phyloP scores from a whole-genome alignment of 2,329 filamentous ascomycete species.

The Penicillium corylophilum region DNA sequence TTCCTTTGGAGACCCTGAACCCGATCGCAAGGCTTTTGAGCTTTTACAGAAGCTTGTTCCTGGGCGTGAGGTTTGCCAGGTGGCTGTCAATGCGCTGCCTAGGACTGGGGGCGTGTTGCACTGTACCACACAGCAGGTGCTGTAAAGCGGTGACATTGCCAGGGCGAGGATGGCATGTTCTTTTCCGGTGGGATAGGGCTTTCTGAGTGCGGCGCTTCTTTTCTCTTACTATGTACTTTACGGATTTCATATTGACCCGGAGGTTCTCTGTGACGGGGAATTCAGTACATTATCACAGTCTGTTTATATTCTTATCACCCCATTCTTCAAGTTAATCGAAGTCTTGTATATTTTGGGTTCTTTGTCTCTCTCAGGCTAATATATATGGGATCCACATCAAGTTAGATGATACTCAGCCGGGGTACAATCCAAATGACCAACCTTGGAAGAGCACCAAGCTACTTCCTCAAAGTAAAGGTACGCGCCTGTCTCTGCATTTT shows the following conservation, averaged over 20 bases:
- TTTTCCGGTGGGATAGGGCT: background rate
- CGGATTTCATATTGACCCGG: background rate
- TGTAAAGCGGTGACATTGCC: constrained; percentile 6
- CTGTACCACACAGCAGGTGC: constrained; percentile 33
- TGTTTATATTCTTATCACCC: background rate
- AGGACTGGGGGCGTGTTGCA: constrained; percentile 32
- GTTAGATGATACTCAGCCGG: too few relatives aligned
- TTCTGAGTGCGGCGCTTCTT: background rate
- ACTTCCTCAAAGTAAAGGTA: background rate
- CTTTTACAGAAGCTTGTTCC: constrained; percentile 25
- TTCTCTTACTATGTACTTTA: background rate
- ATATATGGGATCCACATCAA: too few relatives aligned
- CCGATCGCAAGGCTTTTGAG: constrained; percentile 25
- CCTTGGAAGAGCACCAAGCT: too few relatives aligned
- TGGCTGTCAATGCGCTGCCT: constrained; percentile 29
- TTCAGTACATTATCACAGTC: background rate
- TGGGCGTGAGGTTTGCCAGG: constrained; percentile 26
- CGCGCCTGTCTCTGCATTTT: background rate
- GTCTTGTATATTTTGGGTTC: background rate
- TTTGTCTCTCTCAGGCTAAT: too few relatives aligned
- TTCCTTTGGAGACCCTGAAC: constrained; percentile 25
- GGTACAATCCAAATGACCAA: too few relatives aligned
- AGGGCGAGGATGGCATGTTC: background rate
- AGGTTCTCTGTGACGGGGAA: background rate
- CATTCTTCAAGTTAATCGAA: background rate